Conservation (phyloP, 306 rosid species). For the Lotus japonicus region DNA sequence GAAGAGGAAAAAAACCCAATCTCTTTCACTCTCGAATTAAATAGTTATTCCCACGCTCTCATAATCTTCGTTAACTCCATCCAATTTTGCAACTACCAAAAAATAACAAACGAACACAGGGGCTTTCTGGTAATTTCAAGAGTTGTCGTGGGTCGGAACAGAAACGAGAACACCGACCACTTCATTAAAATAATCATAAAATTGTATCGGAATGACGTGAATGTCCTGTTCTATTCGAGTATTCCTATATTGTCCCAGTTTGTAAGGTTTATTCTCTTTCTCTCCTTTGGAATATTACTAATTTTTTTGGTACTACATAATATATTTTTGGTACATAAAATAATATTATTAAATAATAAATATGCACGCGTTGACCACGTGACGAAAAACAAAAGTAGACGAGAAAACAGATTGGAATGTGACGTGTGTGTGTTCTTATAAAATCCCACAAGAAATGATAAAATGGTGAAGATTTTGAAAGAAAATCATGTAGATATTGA, state of each 20-base stretch:
- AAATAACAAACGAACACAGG: too few species aligned
- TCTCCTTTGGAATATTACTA: slow-evolving; percentile 9
- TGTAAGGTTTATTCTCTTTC: neutral
- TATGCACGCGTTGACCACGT: slow-evolving; percentile 21
- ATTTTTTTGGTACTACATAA: too few species aligned
- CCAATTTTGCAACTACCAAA: neutral
- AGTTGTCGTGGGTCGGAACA: neutral
- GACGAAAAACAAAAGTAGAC: neutral
- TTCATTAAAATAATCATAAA: neutral
- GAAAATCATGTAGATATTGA: too few species aligned
- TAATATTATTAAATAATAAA: too few species aligned
- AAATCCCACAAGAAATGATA: neutral
- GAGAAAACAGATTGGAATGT: neutral
- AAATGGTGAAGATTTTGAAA: neutral
- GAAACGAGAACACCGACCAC: slow-evolving; percentile 4
- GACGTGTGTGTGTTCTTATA: neutral
- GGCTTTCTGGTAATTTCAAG: slow-evolving; percentile 15
- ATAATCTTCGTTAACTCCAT: slow-evolving; percentile 14
- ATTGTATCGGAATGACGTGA: neutral
- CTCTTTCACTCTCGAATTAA: slow-evolving; percentile 21
- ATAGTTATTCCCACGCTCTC: slow-evolving; percentile 28
- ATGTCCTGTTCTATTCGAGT: too few species aligned
- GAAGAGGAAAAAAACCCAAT: neutral
- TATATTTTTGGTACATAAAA: too few species aligned
- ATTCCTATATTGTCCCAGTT: too few species aligned